Base-by-base conservation (phyloP, 768 basidiomycete species). In the Boletus vermiculosoides region DNA sequence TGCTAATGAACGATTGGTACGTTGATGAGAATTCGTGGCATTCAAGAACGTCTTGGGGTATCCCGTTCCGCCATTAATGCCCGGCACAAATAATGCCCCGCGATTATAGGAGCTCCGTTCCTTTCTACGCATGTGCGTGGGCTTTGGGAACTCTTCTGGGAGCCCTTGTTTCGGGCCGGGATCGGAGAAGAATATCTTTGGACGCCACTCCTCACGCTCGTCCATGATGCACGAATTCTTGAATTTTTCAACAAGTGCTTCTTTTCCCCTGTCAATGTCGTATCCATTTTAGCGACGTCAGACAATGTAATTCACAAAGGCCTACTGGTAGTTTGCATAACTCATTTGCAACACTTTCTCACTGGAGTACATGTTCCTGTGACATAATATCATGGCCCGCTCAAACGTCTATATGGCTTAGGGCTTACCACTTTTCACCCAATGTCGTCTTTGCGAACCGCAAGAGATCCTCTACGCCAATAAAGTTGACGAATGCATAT, bases 191-290 rank as follows among this genome's bases (percentile, higher is more conserved):
- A 90, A 92, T 54, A 94, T 91, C 66, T 90, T 88, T 4, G 92
- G 92, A 23, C 88, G 83, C 87, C 90, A 93, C 15, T 82, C 80
- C 66, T 87, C 86, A 34, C 82, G 82, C 69, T 92, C 89, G 71
- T 94, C 90, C 90, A 94, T 93, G 56, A 94, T 90, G 52, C 85
- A 80, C 28, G 91, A 93, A 65, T 94, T 94, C 68, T 90, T 90
- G 80, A 95, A 95, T 72, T 94, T 93, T 69, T 92, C 90, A 48
- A 95, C 85, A 39, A 93, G 82, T 1, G 92, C 88, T 72, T 92
- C 90, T 69, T 95, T 95, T 47, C 93, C 93, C 76, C 90, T 89
- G 64, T 25, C 40, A 52, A 40, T 25, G 45, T 34, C 45, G 22
- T 42, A 8, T 49, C 45, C 39, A 25, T 54, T 51, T 57, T 30